A percentile compares a stretch with the other conserved stretches of the same genome.
These are phyloP conservation scores for Periconia sp. DNA, from an alignment of 2,329 filamentous ascomycete genomes.

Conservation along the genomic window DNA sequence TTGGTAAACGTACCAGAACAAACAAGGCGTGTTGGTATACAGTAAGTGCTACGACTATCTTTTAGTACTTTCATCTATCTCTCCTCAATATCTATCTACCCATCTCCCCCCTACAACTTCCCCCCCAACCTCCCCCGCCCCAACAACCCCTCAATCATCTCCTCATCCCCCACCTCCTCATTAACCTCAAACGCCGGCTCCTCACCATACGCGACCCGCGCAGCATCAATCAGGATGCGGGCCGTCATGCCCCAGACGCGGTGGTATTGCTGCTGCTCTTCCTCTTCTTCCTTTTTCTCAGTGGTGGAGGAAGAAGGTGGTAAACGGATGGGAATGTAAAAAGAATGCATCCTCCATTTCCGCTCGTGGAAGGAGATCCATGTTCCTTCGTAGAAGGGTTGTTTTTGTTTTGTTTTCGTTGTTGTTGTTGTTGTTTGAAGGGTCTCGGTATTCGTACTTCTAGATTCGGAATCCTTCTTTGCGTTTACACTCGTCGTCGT, in stretches of 20 bases:
- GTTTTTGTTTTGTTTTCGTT: conserved; percentile 63
- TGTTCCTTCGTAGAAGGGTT: conserved; percentile 65
- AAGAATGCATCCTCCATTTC: conserved; percentile 88
- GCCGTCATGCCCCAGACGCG: conserved; percentile 96
- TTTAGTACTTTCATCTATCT: too few species aligned
- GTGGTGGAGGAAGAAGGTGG: conserved; percentile 27
- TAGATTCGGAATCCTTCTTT: too few species aligned
- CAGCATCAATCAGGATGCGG: conserved; percentile 83
- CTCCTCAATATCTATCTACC: too few species aligned
- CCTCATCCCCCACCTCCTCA: conserved; percentile 65
- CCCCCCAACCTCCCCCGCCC: conserved; percentile 59
- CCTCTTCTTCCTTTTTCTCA: background rate
- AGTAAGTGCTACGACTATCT: too few species aligned
- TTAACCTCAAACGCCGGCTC: conserved; percentile 83
- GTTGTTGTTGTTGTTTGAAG: conserved; percentile 31
- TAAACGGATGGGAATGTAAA: conserved; percentile 68
- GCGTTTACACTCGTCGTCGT: conserved; percentile 32
- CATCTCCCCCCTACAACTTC: conserved; percentile 33
- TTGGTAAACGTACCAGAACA: too few species aligned
- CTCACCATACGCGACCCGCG: conserved; percentile 77
- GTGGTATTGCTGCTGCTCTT: conserved; percentile 49
- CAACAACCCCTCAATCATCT: conserved; percentile 61
- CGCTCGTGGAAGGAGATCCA: conserved; percentile 80
- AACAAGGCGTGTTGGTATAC: too few species aligned
- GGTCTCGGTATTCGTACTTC: too few species aligned